These are phyloP conservation scores for Penicillium sp. DNA, from an alignment of 2,329 filamentous ascomycete species.

Conservation along the genomic window DNA sequence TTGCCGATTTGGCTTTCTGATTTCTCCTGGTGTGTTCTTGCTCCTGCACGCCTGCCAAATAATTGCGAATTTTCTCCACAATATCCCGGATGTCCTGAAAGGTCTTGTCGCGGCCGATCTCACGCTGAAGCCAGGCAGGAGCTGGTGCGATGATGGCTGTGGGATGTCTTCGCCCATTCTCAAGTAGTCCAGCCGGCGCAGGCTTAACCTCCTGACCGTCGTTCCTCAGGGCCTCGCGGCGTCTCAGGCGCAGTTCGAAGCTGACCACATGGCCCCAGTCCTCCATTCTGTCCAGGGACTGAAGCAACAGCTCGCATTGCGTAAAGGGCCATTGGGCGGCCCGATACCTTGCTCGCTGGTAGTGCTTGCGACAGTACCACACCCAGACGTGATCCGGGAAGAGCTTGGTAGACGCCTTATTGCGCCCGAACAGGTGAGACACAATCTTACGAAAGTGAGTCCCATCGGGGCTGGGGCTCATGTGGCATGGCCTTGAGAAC, in stretches of 20 bases:
- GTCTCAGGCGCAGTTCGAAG: conserved; percentile 56
- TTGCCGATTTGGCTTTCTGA: not conserved
- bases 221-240: conserved; percentile 43
- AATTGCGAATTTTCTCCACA: conserved; percentile 23
- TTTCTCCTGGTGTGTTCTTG: conserved; percentile 9
- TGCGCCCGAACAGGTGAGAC: conserved; percentile 79
- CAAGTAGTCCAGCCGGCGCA: not conserved
- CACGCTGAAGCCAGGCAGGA: conserved; percentile 34
- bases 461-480: conserved; percentile 26
- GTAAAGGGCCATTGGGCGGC: conserved; percentile 58
- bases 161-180: conserved; percentile 25
- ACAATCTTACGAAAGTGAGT: conserved; percentile 70
- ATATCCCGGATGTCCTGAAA: conserved; percentile 35
- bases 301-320: conserved; percentile 65
- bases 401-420: conserved; percentile 72
- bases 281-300: conserved; percentile 64
- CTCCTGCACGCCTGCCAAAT: conserved; percentile 20
- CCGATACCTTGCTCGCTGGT: conserved; percentile 74
- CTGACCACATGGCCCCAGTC: conserved; percentile 61
- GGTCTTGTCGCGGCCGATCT: conserved; percentile 27
- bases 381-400: conserved; percentile 70
- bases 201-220: conserved; percentile 47
- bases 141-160: conserved; percentile 34
- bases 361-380: conserved; percentile 78
- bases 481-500: conserved; percentile 15